These are phyloP conservation scores for Tolypocladium amazonense DNA, from an alignment of 2,329 filamentous ascomycete species.

Conservation along the genomic window DNA sequence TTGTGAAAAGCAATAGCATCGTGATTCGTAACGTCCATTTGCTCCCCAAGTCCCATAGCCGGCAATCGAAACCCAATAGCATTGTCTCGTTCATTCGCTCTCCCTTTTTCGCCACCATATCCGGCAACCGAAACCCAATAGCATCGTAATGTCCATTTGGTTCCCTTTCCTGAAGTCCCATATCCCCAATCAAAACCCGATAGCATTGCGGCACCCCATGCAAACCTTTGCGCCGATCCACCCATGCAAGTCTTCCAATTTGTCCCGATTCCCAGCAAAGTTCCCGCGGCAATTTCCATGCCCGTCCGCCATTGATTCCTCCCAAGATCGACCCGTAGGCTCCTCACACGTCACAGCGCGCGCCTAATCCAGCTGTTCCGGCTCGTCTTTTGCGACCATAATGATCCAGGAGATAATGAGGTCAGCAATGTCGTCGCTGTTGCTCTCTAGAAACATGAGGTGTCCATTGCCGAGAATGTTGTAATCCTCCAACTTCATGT, in stretches of 20 bases:
- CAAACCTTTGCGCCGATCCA: not conserved
- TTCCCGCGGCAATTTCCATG: not conserved
- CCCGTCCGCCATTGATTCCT: not conserved
- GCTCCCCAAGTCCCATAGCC: not conserved
- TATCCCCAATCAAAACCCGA: not conserved
- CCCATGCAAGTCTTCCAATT: not conserved
- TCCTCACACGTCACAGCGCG: not conserved
- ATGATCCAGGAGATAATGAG: slow-evolving; percentile 26
- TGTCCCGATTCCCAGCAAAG: not conserved
- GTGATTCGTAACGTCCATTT: not conserved
- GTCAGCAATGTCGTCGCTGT: slow-evolving; percentile 32
- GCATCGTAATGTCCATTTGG: not conserved
- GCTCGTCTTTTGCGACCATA: not conserved
- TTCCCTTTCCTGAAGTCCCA: not conserved
- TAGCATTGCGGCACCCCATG: not conserved
- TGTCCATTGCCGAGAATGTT: slow-evolving; percentile 44
- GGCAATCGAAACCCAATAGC: not conserved
- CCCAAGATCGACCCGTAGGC: not conserved
- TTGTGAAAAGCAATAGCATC: not conserved
- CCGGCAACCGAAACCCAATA: not conserved
- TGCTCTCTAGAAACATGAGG: slow-evolving; percentile 42
- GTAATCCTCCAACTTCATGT: slow-evolving; percentile 30
- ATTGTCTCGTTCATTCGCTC: not conserved
- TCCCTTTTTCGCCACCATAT: not conserved
- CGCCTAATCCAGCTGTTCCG: not conserved